Evolutionary conservation across 1,284 basidiomycete species (phyloP).

Genomic region (Schizopora paradoxa): DNA sequence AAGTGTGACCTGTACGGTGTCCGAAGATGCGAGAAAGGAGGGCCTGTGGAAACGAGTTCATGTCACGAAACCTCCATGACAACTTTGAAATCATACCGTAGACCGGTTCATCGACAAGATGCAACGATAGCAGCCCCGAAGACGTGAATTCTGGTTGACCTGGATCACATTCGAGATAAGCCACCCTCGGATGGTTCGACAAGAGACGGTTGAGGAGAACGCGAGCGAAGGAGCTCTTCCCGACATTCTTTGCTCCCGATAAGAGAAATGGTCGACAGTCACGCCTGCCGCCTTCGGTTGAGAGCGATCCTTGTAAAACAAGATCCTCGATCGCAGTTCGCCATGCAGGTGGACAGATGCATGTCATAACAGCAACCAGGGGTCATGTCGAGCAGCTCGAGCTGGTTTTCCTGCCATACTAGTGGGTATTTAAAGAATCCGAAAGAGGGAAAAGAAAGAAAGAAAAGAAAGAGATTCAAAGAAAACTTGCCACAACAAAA

Average conservation of each 20-base stretch:
- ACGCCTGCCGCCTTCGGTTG: no score
- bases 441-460: no score
- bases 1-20: constrained; percentile 77
- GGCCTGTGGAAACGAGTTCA: constrained; percentile 46
- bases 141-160: constrained; percentile 95
- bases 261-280: no score
- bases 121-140: constrained; percentile 79
- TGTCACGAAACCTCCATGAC: neutral
- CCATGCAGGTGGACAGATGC: no score
- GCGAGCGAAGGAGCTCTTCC: constrained; percentile 86
- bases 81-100: constrained; percentile 49
- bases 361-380: no score
- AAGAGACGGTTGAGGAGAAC: constrained; percentile 72
- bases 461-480: no score
- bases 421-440: neutral
- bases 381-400: constrained; percentile 26
- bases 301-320: no score
- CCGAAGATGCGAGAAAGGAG: constrained; percentile 78
- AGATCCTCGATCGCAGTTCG: no score
- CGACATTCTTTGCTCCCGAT: constrained; percentile 81
- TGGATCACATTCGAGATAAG: constrained; percentile 87
- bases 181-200: constrained; percentile 59
- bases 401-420: neutral
- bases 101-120: constrained; percentile 59
- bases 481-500: no score